These are phyloP conservation scores for Gnomoniopsis smithogilvyi DNA, from an alignment of 2,329 filamentous ascomycete species.

Conservation along the genomic window DNA sequence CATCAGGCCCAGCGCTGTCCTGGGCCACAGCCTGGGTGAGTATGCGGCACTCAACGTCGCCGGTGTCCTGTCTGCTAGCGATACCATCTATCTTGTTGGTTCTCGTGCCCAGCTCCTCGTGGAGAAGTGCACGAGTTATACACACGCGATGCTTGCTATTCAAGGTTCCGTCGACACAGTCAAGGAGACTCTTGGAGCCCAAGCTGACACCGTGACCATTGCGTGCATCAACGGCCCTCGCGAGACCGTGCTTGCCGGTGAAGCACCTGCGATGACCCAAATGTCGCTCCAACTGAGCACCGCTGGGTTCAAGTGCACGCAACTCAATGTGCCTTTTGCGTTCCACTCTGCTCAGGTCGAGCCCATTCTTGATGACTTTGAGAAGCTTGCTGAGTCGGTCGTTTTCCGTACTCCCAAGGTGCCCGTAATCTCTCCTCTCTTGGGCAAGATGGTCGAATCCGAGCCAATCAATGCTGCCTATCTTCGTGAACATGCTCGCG, in stretches of 20 bases:
- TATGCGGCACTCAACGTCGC: conserved; percentile 68
- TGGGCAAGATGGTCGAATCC: conserved; percentile 57
- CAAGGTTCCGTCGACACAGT: conserved; percentile 49
- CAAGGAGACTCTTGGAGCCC: conserved; percentile 46
- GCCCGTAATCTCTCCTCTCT: conserved; percentile 66
- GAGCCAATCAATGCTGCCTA: conserved; percentile 59
- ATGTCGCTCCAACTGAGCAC: conserved; percentile 36
- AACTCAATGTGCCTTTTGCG: conserved; percentile 49
- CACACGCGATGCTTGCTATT: conserved; percentile 57
- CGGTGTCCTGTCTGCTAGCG: conserved; percentile 66
- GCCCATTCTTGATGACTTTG: conserved; percentile 56
- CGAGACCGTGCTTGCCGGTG: conserved; percentile 67
- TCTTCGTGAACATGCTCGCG: conserved; percentile 61
- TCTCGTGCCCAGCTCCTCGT: conserved; percentile 63
- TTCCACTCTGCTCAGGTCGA: conserved; percentile 54
- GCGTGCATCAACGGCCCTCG: conserved; percentile 75
- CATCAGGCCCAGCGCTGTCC: conserved; percentile 42
- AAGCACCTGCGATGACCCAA: conserved; percentile 36
- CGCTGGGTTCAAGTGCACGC: conserved; percentile 39
- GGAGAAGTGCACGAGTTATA: conserved; percentile 61
- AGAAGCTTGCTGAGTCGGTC: conserved; percentile 38
- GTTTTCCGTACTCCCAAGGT: conserved; percentile 44
- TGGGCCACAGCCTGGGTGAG: conserved; percentile 64
- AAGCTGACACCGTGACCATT: conserved; percentile 39
- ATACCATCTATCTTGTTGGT: conserved; percentile 71